These are phyloP conservation scores for Nyssa sinensis DNA, from an alignment of 148 eudicot species.

Conservation along the genomic window DNA sequence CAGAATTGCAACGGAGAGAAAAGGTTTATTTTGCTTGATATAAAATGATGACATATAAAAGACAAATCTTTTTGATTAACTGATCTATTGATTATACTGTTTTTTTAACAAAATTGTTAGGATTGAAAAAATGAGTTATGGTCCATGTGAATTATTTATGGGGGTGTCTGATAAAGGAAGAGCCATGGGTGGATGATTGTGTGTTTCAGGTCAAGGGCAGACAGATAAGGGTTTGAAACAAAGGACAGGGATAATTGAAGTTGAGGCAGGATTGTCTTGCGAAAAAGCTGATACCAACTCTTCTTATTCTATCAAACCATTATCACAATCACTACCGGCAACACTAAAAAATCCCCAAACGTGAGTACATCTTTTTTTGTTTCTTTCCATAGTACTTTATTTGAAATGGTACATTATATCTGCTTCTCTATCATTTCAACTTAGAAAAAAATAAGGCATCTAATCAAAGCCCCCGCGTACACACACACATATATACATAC, in stretches of 20 bases:
- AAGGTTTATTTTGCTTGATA: too few species aligned
- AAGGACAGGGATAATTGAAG: conserved; percentile 27
- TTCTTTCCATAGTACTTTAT: conserved; percentile 3
- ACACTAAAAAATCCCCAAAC: conserved; percentile 31
- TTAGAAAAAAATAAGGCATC: too few species aligned
- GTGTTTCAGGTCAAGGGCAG: conserved; percentile 29
- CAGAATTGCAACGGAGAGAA: too few species aligned
- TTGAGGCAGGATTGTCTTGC: conserved; percentile 18
- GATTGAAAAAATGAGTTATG: not conserved
- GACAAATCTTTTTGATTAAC: too few species aligned
- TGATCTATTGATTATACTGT: too few species aligned
- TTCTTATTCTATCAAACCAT: conserved; percentile 32
- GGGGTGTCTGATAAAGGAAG: conserved; percentile 18
- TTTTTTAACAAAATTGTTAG: too few species aligned
- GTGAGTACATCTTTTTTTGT: conserved; percentile 22
- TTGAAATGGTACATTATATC: conserved; percentile 8
- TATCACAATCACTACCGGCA: conserved; percentile 29
- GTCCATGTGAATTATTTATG: not conserved
- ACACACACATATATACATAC: too few species aligned
- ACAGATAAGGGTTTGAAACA: conserved; percentile 27
- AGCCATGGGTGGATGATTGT: not conserved
- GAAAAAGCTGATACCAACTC: conserved; percentile 41
- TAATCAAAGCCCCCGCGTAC: conserved; percentile 11
- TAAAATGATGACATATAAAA: too few species aligned
- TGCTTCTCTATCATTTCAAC: not conserved